Conservation (phyloP, 345 rosid genomes). For the Linum lewisii region DNA sequence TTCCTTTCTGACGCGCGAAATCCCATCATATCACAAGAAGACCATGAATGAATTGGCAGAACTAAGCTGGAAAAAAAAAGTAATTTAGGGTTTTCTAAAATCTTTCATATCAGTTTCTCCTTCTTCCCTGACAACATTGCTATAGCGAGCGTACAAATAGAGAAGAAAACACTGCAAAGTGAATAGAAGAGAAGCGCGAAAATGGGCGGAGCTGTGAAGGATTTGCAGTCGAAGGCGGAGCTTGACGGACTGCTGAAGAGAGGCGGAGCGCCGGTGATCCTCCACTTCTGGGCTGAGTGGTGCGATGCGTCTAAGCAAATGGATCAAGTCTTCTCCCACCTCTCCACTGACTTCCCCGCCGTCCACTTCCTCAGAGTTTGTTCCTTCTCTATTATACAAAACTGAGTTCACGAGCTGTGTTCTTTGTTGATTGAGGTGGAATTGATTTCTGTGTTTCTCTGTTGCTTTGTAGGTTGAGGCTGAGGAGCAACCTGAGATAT, state of each 20-base stretch:
- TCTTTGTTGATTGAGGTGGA: too few species aligned
- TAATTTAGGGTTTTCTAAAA: too few species aligned
- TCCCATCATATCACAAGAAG: too few species aligned
- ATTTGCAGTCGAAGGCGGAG: constrained; percentile 65
- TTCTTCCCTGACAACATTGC: too few species aligned
- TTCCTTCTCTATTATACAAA: not conserved
- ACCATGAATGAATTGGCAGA: too few species aligned
- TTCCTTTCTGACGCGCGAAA: too few species aligned
- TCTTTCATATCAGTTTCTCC: too few species aligned
- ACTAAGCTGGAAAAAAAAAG: too few species aligned
- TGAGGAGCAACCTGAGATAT: constrained; percentile 88
- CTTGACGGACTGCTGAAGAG: constrained; percentile 45
- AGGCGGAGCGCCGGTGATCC: constrained; percentile 49
- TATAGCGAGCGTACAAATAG: too few species aligned
- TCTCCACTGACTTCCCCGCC: constrained; percentile 81
- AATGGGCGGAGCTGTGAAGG: constrained; percentile 86
- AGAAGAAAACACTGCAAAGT: not conserved
- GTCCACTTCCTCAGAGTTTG: constrained; percentile 70
- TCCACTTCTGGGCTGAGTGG: constrained; percentile 99
- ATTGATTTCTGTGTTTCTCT: not conserved
- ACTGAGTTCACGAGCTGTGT: not conserved
- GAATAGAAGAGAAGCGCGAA: not conserved
- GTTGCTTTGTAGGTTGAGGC: constrained; percentile 69
- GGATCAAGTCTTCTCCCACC: constrained; percentile 92
- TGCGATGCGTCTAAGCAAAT: constrained; percentile 99